Evolutionary conservation across 768 basidiomycete genomes (phyloP).

Genomic region (Lactarius vividus): DNA sequence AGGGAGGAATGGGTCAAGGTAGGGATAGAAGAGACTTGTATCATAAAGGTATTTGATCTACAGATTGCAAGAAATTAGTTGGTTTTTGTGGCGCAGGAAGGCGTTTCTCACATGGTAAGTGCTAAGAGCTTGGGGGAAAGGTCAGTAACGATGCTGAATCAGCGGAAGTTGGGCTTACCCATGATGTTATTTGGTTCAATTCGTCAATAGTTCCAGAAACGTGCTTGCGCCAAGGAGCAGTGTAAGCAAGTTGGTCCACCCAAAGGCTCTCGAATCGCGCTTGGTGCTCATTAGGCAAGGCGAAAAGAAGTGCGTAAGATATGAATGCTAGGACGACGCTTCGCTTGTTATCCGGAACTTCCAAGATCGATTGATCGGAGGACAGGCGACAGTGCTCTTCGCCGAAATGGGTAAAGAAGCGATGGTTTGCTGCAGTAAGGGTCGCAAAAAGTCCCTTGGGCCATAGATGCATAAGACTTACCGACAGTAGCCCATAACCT

Average conservation of each 20-base stretch:
- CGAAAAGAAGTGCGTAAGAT: background rate
- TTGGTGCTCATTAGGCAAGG: background rate
- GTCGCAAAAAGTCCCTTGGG: background rate
- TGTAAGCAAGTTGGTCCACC: background rate
- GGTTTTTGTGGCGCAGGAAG: background rate
- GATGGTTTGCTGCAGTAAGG: background rate
- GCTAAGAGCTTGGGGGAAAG: background rate
- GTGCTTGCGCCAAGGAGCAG: background rate
- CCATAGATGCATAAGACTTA: background rate
- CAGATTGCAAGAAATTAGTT: background rate
- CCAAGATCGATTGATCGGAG: background rate
- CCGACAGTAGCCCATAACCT: background rate
- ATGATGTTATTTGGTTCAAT: background rate
- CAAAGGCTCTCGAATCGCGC: slow-evolving; percentile 3
- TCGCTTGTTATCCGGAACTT: background rate
- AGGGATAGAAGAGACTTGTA: background rate
- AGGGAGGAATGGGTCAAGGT: background rate
- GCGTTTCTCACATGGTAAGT: background rate
- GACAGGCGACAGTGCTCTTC: background rate
- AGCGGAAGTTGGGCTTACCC: background rate
- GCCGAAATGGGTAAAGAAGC: background rate
- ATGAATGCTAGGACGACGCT: background rate
- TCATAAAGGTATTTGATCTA: slow-evolving; percentile 1
- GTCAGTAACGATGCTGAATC: background rate
- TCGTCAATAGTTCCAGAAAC: background rate